Conservation (phyloP, 768 basidiomycete species). For the Epithele typhae region DNA sequence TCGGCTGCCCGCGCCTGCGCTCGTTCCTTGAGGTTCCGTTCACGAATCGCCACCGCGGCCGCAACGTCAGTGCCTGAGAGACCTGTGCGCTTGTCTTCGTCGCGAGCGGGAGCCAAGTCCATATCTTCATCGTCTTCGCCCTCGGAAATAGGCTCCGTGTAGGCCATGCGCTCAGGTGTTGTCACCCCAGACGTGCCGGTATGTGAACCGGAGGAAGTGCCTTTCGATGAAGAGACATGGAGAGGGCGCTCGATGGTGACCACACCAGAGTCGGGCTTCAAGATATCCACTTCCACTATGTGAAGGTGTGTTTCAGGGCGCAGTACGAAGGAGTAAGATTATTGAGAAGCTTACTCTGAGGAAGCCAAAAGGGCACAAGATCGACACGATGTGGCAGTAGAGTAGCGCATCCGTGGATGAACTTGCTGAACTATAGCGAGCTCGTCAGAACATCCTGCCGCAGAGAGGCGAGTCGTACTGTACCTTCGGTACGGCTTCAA, state of each 20-base stretch:
- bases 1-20: constrained; percentile 12
- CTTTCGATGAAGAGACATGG: constrained; percentile 37
- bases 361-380: constrained; percentile 97
- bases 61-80: constrained; percentile 69
- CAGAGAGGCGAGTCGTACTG: no score
- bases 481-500: constrained; percentile 98
- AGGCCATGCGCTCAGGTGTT: constrained; percentile 38
- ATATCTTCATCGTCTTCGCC: constrained; percentile 88
- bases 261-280: constrained; percentile 80
- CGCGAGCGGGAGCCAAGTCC: constrained; percentile 55
- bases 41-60: constrained; percentile 83
- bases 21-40: constrained; percentile 60
- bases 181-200: constrained; percentile 40
- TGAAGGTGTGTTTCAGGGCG: background rate
- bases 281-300: constrained; percentile 90
- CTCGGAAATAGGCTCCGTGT: constrained; percentile 90
- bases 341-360: constrained; percentile 64
- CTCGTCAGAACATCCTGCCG: constrained; percentile 6
- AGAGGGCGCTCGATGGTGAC: constrained; percentile 71
- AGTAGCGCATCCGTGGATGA: constrained; percentile 95
- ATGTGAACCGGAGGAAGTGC: constrained; percentile 37
- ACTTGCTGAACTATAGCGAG: constrained; percentile 53
- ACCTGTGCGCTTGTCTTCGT: constrained; percentile 81
- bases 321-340: background rate
- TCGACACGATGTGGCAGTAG: constrained; percentile 90